Conservation (phyloP, 768 basidiomycete species). For the Suillus luteus region DNA sequence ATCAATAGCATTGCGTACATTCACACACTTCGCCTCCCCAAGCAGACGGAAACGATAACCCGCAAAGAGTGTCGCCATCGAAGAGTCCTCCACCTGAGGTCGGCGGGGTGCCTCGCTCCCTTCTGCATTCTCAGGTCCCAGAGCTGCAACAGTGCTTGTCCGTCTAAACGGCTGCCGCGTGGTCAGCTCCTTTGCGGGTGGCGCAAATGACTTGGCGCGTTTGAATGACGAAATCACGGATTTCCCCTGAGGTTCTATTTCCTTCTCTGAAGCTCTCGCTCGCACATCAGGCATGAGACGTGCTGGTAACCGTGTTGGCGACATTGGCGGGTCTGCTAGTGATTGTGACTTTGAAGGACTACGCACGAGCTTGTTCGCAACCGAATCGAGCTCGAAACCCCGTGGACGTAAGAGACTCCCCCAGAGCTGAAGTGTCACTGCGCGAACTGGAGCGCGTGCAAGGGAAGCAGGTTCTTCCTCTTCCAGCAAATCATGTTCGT, state of each 20-base stretch:
- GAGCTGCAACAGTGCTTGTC: constrained; percentile 30
- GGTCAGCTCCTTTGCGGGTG: constrained; percentile 29
- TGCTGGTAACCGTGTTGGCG: constrained; percentile 21
- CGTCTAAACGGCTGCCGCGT: constrained; percentile 51
- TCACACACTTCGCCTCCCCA: constrained; percentile 64
- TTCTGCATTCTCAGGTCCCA: constrained; percentile 22
- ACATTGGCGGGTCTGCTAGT: constrained; percentile 22
- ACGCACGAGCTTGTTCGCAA: constrained; percentile 54
- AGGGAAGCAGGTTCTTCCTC: constrained; percentile 62
- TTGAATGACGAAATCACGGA: constrained; percentile 58
- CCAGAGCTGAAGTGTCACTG: constrained; percentile 70
- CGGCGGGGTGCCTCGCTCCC: constrained; percentile 17
- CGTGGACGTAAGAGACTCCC: constrained; percentile 64
- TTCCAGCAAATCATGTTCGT: constrained; percentile 33
- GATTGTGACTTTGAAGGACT: constrained; percentile 54
- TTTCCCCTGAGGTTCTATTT: constrained; percentile 4
- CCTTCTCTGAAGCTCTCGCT: constrained; percentile 23
- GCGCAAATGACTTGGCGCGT: constrained; percentile 67
- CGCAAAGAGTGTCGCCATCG: constrained; percentile 43
- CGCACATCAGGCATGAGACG: constrained; percentile 8
- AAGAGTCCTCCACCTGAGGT: constrained; percentile 7
- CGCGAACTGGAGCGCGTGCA: constrained; percentile 51
- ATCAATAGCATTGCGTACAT: constrained; percentile 62
- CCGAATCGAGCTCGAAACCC: constrained; percentile 57
- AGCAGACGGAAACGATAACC: constrained; percentile 59